Evolutionary conservation across 2,329 filamentous ascomycete species (phyloP).

Genomic region (Fusarium tuaranense): DNA sequence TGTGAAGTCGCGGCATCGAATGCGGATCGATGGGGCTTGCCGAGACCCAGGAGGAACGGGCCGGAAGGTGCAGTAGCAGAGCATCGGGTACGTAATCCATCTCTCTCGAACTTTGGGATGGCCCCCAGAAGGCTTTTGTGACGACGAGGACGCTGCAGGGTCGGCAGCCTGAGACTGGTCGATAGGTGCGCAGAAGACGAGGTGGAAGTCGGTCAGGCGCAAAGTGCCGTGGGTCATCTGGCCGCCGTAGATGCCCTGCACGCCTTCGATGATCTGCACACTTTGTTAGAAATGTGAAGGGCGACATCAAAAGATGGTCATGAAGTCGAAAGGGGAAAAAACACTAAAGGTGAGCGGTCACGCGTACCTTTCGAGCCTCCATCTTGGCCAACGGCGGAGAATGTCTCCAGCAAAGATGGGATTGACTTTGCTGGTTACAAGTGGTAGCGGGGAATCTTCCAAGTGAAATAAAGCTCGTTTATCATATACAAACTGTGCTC

Average conservation of each 20-base stretch:
- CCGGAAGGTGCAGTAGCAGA: constrained; percentile 82
- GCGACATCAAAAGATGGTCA: not conserved
- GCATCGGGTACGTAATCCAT: constrained; percentile 96
- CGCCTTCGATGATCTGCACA: constrained; percentile 64
- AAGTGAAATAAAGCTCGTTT: not conserved
- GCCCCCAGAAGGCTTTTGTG: constrained; percentile 30
- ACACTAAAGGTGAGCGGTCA: constrained; percentile 6
- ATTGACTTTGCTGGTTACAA: not conserved
- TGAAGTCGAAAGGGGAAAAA: not conserved
- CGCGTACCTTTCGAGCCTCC: constrained; percentile 57
- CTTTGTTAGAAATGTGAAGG: constrained; percentile 31
- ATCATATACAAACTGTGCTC: not conserved
- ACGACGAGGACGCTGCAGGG: constrained; percentile 19
- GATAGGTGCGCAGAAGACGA: constrained; percentile 62
- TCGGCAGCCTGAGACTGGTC: constrained; percentile 47
- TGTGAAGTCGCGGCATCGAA: constrained; percentile 93
- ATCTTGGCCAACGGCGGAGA: constrained; percentile 41
- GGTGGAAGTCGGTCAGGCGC: constrained; percentile 72
- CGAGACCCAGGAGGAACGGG: constrained; percentile 77
- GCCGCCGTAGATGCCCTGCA: constrained; percentile 71
- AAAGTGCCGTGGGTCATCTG: constrained; percentile 68
- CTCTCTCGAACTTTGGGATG: constrained; percentile 69
- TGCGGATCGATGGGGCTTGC: constrained; percentile 82
- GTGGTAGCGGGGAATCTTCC: not conserved
- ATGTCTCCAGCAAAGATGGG: constrained; percentile 7